These are phyloP conservation scores for Omphalotus guepiniiformis DNA, from an alignment of 768 basidiomycete species.

Conservation along the genomic window DNA sequence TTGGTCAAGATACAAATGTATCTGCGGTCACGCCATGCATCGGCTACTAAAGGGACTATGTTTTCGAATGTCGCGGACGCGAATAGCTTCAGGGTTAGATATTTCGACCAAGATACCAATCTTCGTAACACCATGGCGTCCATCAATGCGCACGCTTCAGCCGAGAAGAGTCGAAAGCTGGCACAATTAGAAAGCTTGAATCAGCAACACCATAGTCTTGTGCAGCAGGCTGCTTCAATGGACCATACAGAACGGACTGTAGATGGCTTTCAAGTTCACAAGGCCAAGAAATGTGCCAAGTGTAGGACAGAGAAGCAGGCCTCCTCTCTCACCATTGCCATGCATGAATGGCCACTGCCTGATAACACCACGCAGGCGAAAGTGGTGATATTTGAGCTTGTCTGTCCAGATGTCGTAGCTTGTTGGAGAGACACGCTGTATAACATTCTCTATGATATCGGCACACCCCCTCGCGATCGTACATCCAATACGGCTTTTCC, in stretches of 20 bases:
- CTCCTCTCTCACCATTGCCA: conserved; percentile 20
- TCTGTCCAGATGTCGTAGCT: conserved; percentile 32
- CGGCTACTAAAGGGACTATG: conserved; percentile 23
- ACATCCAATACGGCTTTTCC: conserved; percentile 3
- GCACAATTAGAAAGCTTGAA: conserved; percentile 23
- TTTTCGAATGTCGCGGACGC: conserved; percentile 22
- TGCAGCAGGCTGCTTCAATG: conserved; percentile 1
- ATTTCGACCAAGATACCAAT: conserved; percentile 25
- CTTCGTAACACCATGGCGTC: conserved; percentile 18
- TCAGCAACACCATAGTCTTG: conserved; percentile 15
- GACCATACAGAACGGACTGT: too few relatives aligned
- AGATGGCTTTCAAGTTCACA: too few relatives aligned
- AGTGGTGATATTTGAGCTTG: conserved; percentile 38
- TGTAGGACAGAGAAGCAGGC: conserved; percentile 21
- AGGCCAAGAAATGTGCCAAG: conserved; percentile 19
- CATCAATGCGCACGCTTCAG: too few relatives aligned
- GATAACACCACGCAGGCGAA: conserved; percentile 15
- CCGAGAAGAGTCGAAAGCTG: conserved; percentile 24
- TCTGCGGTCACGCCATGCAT: conserved; percentile 23
- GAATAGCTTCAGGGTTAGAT: conserved; percentile 30
- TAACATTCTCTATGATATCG: conserved; percentile 32
- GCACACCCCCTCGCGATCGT: conserved; percentile 12
- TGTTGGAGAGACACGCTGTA: conserved; percentile 42
- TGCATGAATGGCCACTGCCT: conserved; percentile 48
- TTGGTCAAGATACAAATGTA: too few relatives aligned